Base-by-base conservation (phyloP, 2,329 filamentous ascomycete species). In the Alternaria triticimaculans region DNA sequence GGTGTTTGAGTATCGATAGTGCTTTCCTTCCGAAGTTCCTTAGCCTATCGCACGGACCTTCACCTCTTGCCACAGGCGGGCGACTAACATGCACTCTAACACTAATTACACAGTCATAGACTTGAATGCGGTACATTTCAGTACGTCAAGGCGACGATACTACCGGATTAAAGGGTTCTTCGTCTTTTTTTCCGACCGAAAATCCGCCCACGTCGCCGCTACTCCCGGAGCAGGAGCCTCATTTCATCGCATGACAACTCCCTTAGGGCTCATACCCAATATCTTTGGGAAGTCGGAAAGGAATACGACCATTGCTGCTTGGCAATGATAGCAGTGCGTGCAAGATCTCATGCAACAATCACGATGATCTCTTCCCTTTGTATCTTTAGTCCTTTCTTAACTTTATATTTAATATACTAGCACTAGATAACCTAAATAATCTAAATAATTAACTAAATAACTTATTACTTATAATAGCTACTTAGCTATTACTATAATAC, bases 41-140 rank as follows among this genome's bases (percentile, higher is more conserved):
- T 55, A 65, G 45, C 62, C 46, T 60, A 45, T 41, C 62, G 67
- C 69, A 72, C 68, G 58, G 68, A 10, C 72, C 61, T 51, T 25
- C 30, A 44, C 21, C 5, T 43, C 53, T 53, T 41, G 49, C 49
- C 20, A 41, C 20, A n/a, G 30, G 49, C 10, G 30, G 6, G 28
- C 49, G 49, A 53, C 49, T 23, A 23, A 53, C 49, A 53, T 23
- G 44, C n/a, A 18, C 18, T 59, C 18, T 21, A 43, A 48, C n/a
- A 51, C 45, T 20, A 25, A 49, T 23, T n/a, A 18, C 45, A 45
- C 44, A 48, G 23, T 9, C 41, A 30, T 6, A 41, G 30, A 41
- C 15, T 25, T 15, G 33, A 9, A 25, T 1, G 14, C 11, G 20
- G 21, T 11, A 15, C 5, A 3, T 44, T 5, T 4, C 11, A 9